phyloP scores from a whole-genome alignment of 352 stramenopile genomes.

The Phytopythium delawarense region DNA sequence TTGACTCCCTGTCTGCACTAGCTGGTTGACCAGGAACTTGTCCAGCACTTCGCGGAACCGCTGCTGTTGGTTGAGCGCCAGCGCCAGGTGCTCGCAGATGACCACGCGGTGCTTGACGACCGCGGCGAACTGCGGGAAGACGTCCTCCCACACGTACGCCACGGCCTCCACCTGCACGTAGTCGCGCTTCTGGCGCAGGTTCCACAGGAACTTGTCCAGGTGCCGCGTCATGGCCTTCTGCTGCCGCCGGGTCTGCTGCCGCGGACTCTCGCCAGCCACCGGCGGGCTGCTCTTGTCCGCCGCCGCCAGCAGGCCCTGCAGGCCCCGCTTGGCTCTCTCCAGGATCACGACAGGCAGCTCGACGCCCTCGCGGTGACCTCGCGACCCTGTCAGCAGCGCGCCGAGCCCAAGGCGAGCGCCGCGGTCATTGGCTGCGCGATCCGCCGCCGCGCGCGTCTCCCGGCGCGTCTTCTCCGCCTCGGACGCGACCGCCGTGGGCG shows the following conservation, averaged over 20 bases:
- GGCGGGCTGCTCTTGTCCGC: constrained; percentile 7
- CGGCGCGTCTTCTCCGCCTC: neutral
- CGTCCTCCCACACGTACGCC: constrained; percentile 40
- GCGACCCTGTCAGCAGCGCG: neutral
- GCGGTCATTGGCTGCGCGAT: neutral
- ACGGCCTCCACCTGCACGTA: constrained; percentile 47
- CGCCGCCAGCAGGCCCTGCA: neutral
- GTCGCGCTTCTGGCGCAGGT: constrained; percentile 25
- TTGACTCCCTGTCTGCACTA: neutral
- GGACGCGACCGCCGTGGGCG: neutral
- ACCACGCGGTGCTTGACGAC: constrained; percentile 38
- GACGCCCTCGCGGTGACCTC: neutral
- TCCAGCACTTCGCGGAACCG: constrained; percentile 54
- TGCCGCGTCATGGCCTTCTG: constrained; percentile 47
- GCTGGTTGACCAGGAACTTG: constrained; percentile 25
- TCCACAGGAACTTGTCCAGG: constrained; percentile 41
- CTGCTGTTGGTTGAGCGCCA: constrained; percentile 41
- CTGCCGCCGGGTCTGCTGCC: constrained; percentile 32
- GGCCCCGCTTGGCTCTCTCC: neutral
- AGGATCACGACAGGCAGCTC: constrained; percentile 4
- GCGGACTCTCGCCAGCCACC: constrained; percentile 20
- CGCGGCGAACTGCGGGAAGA: constrained; percentile 44
- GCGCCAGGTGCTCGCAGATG: constrained; percentile 51
- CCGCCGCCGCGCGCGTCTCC: neutral
- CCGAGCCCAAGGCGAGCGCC: neutral